Evolutionary conservation across 78 protist genomes (phyloP).

Genomic region (Dictyostelium firmibasis): DNA sequence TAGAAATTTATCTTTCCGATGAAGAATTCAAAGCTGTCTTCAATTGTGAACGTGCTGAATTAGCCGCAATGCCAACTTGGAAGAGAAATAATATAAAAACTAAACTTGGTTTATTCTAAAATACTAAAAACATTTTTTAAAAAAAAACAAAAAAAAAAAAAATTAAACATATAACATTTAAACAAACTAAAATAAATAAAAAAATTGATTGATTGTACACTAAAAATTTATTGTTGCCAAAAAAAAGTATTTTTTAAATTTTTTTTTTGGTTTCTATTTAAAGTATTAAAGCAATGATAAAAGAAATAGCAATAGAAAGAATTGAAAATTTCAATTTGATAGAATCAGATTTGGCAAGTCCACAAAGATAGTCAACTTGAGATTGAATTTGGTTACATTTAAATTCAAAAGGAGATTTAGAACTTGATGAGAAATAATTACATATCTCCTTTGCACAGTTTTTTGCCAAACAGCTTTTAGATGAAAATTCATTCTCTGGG

Average conservation of each 20-base stretch:
- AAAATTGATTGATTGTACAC: conserved; percentile 7
- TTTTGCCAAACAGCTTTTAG: no score
- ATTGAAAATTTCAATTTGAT: background rate
- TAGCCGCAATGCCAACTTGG: conserved; percentile 62
- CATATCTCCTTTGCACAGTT: no score
- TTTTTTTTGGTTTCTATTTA: no score
- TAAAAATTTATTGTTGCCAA: no score
- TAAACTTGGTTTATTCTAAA: conserved; percentile 47
- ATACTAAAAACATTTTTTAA: background rate
- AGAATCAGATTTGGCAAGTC: background rate
- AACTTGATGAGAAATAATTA: no score
- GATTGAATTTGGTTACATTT: no score
- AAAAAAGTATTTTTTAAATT: background rate
- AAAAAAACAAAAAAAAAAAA: background rate
- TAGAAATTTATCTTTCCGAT: conserved; percentile 69
- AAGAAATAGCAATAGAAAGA: background rate
- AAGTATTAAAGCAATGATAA: background rate
- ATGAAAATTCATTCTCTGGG: no score
- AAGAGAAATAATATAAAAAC: conserved; percentile 40
- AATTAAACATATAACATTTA: background rate
- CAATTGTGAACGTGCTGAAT: conserved; percentile 53
- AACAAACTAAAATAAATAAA: background rate
- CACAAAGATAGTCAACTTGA: background rate
- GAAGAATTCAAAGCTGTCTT: conserved; percentile 37
- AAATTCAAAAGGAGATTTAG: no score